phyloP scores from a whole-genome alignment of 768 basidiomycete genomes.

The Lactifluus rugatus region DNA sequence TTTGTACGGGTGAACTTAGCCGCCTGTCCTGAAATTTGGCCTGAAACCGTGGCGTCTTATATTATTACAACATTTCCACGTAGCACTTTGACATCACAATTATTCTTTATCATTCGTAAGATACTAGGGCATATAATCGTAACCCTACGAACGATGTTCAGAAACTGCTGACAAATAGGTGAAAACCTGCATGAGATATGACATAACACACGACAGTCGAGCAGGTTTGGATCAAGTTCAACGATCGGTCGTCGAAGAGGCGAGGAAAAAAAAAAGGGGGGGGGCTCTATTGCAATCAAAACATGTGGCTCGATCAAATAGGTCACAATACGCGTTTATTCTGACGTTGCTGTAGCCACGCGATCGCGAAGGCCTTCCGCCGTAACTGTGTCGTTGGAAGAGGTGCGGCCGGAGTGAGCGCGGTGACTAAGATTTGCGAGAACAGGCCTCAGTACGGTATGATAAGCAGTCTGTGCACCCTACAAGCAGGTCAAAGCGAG shows the following conservation, averaged over 20 bases:
- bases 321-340: constrained; percentile 14
- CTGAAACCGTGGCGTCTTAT: too few species aligned
- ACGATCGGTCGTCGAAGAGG: constrained; percentile 1
- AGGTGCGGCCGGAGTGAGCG: constrained; percentile 33
- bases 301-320: background rate
- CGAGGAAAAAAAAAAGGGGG: background rate
- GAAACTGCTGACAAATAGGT: constrained; percentile 9
- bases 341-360: constrained; percentile 34
- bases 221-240: background rate
- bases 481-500: constrained; percentile 26
- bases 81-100: background rate
- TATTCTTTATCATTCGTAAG: constrained; percentile 1
- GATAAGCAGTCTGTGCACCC: constrained; percentile 83
- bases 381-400: constrained; percentile 44
- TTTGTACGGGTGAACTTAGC: too few species aligned
- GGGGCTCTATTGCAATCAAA: background rate
- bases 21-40: too few species aligned
- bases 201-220: background rate
- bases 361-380: constrained; percentile 39
- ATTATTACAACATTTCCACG: background rate
- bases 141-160: constrained; percentile 5
- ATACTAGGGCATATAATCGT: background rate
- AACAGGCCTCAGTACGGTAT: constrained; percentile 67
- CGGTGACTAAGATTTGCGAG: constrained; percentile 49
- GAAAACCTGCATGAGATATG: background rate